A percentile compares a stretch with the other conserved stretches of the same genome.
Conservation (phyloP, 1,139 yeast genomes). For the Groenewaldozyma sp. region DNA sequence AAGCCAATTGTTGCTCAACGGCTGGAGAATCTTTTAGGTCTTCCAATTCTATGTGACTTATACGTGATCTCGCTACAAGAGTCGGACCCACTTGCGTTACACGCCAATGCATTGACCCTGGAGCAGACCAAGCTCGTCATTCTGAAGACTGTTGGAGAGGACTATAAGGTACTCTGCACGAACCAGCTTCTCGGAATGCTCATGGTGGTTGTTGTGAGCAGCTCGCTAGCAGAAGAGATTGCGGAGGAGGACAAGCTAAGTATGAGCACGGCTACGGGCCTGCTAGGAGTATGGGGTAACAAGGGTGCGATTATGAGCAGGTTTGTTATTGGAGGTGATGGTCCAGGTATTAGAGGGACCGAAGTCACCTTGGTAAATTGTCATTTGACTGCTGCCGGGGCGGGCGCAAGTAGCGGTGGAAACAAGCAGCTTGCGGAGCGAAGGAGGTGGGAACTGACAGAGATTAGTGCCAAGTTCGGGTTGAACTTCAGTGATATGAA, state of each 20-base stretch:
- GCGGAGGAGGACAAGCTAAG: slow-evolving; percentile 25
- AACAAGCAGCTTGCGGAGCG: slow-evolving; percentile 28
- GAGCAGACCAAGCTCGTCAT: slow-evolving; percentile 32
- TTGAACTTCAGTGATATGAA: slow-evolving; percentile 15
- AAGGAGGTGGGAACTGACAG: slow-evolving; percentile 37
- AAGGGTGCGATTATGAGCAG: slow-evolving; percentile 45
- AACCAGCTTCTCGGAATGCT: slow-evolving; percentile 44
- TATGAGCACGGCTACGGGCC: slow-evolving; percentile 45
- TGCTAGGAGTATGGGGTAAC: slow-evolving; percentile 49
- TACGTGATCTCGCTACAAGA: slow-evolving; percentile 44
- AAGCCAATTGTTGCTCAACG: slow-evolving; percentile 23
- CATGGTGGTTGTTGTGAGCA: slow-evolving; percentile 33
- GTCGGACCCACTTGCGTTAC: slow-evolving; percentile 42
- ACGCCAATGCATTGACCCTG: slow-evolving; percentile 36
- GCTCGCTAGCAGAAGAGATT: slow-evolving; percentile 30
- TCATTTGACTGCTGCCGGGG: slow-evolving; percentile 66
- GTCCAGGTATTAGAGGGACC: slow-evolving; percentile 29
- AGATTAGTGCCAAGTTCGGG: slow-evolving; percentile 28
- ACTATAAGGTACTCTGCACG: slow-evolving; percentile 27
- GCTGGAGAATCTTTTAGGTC: slow-evolving; percentile 18
- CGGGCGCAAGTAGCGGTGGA: slow-evolving; percentile 57
- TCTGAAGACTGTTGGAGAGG: slow-evolving; percentile 21
- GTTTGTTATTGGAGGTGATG: slow-evolving; percentile 26
- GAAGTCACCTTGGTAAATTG: slow-evolving; percentile 49
- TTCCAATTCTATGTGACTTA: slow-evolving; percentile 28